phyloP scores from a whole-genome alignment of 495 filamentous ascomycete genomes.

The Penicillium longicatenatum region DNA sequence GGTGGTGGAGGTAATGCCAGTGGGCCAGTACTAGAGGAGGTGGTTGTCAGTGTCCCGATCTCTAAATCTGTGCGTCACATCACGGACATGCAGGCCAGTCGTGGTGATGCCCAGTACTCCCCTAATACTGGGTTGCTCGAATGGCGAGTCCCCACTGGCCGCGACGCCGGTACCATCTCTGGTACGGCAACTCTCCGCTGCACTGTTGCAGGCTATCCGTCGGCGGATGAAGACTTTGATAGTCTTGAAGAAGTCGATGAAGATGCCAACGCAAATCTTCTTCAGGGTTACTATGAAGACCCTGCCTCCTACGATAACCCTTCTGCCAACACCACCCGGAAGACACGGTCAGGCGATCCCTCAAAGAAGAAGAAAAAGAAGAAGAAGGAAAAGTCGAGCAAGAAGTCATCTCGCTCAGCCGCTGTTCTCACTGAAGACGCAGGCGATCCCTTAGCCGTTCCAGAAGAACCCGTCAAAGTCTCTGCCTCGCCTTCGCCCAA shows the following conservation, averaged over 20 bases:
- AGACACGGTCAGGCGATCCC: conserved; percentile 27
- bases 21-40: conserved; percentile 71
- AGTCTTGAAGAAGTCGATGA: conserved; percentile 46
- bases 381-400: conserved; percentile 44
- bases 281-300: conserved; percentile 60
- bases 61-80: conserved; percentile 81
- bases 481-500: conserved; percentile 23
- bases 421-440: conserved; percentile 31
- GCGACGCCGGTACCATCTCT: conserved; percentile 58
- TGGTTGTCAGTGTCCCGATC: conserved; percentile 79
- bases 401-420: conserved; percentile 37
- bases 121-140: conserved; percentile 71
- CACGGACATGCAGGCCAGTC: conserved; percentile 78
- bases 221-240: conserved; percentile 55
- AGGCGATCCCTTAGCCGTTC: conserved; percentile 21
- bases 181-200: conserved; percentile 78
- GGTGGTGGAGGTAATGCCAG: conserved; percentile 53
- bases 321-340: conserved; percentile 23
- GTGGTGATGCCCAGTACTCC: conserved; percentile 80
- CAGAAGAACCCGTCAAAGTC: conserved; percentile 15
- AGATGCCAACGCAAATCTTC: conserved; percentile 43
- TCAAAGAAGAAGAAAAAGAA: conserved; percentile 46
- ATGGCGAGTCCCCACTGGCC: conserved; percentile 74
- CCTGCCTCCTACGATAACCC: conserved; percentile 39
- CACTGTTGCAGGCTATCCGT: conserved; percentile 69